These are phyloP conservation scores for Xylaria bambusicola DNA, from an alignment of 495 filamentous ascomycete species.

Conservation along the genomic window DNA sequence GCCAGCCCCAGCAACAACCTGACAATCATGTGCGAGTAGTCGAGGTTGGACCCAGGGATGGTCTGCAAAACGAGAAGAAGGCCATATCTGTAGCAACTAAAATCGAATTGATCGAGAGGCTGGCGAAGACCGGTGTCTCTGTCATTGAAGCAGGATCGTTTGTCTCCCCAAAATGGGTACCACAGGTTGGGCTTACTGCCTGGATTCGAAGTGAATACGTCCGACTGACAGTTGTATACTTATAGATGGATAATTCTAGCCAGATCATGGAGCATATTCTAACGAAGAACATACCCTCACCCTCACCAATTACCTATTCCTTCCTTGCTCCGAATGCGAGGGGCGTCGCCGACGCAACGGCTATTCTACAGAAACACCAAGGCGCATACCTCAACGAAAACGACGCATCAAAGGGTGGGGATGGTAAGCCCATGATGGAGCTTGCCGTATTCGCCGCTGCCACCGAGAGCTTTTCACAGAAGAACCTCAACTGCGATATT, in stretches of 20 bases:
- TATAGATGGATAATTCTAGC: constrained; percentile 87
- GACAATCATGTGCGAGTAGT: constrained; percentile 68
- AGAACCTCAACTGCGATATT: constrained; percentile 90
- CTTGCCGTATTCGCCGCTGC: constrained; percentile 91
- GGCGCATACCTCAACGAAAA: constrained; percentile 40
- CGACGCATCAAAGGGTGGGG: constrained; percentile 28
- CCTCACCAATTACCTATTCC: constrained; percentile 77
- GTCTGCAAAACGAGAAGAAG: constrained; percentile 93
- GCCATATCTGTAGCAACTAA: constrained; percentile 79
- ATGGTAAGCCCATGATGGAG: constrained; percentile 59
- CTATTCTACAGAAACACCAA: constrained; percentile 43
- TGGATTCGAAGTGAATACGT: background rate
- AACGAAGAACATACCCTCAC: constrained; percentile 63
- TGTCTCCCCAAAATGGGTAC: constrained; percentile 96
- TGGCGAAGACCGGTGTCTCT: constrained; percentile 81
- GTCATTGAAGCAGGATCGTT: constrained; percentile 96
- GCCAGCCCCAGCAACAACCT: constrained; percentile 25
- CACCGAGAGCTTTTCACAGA: constrained; percentile 86
- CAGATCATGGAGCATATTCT: constrained; percentile 79
- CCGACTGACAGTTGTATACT: constrained; percentile 11
- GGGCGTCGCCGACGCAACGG: constrained; percentile 63
- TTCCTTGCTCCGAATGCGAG: constrained; percentile 90
- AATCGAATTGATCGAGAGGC: constrained; percentile 74
- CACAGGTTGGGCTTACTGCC: constrained; percentile 63
- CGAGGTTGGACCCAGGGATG: constrained; percentile 93